Evolutionary conservation across 2,329 filamentous ascomycete genomes (phyloP), one percentile per base, ranked within the genome.

Genomic region (Aspergillus quadrilineatus): DNA sequence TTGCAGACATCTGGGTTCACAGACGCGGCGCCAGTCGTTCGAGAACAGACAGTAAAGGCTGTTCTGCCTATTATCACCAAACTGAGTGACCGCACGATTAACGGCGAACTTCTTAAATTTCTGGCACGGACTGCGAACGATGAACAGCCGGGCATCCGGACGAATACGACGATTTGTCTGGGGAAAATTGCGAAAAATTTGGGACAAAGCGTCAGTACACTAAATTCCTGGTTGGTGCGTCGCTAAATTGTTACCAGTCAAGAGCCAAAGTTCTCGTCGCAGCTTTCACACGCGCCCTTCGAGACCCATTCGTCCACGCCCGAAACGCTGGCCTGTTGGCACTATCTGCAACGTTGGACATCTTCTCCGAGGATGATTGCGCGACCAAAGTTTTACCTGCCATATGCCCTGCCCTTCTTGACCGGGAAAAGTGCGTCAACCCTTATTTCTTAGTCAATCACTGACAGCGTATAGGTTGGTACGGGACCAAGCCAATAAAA

Each of bases 101-200:
- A 99, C 64, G 93, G 94, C 53, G 94, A 99, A 65, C 81, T 99
- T 9, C 79, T 99, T 22, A 89, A 89, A 65, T 89, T 96, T 68
- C 82, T 99, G 29, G 94, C 94, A 43, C 97, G 96, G 73, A 97
- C 93, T 1, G 92, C 94, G 45, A 99, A 97, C 66, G 94, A 99
- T 61, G 94, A 97, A 66, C 93, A 99, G 68, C 92, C 94, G 1
- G 94, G 94, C 0, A 99, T 99, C 63, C 85, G 94, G 60, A 99
- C 94, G 7, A 99, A 99, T 71, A 99, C 94, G 0, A 99, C 94
- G 1, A 99, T 99, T 55, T 97, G 93, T 70, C 77, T 99, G 0
- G 94, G 94, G 22, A 97, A 97, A 69, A 97, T 99, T 65, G 92
- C 94, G 12, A 92, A 91, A 65, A 89, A 96, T 66, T 80, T 99